phyloP scores from a whole-genome alignment of 164 flowering plant species.

The Vitis riparia region DNA sequence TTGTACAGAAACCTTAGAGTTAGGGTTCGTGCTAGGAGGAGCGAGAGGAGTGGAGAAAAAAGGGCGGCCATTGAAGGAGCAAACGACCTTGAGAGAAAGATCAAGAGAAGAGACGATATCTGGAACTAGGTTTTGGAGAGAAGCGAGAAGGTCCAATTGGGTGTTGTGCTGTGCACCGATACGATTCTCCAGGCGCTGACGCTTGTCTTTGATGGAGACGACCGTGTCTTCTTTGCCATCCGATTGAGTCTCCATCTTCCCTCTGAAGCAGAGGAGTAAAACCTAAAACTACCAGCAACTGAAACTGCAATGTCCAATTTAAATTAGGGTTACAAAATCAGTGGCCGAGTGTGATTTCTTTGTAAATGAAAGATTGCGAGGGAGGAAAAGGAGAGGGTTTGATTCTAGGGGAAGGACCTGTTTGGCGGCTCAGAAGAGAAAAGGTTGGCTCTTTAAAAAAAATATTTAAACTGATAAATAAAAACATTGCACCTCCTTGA shows the following conservation, averaged over 20 bases:
- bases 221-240: slow-evolving; percentile 35
- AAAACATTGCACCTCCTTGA: too few relatives aligned
- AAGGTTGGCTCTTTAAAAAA: too few relatives aligned
- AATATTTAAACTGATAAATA: too few relatives aligned
- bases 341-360: too few relatives aligned
- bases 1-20: slow-evolving; percentile 5
- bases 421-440: too few relatives aligned
- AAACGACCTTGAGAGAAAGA: slow-evolving; percentile 68
- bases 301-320: neutral
- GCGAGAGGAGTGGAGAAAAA: slow-evolving; percentile 45
- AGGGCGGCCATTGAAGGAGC: slow-evolving; percentile 64
- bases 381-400: too few relatives aligned
- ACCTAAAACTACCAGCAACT: neutral
- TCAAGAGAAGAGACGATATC: slow-evolving; percentile 78
- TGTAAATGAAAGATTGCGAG: too few relatives aligned
- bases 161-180: slow-evolving; percentile 41
- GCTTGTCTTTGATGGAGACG: slow-evolving; percentile 42
- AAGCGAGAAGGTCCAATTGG: slow-evolving; percentile 66
- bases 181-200: slow-evolving; percentile 61
- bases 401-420: too few relatives aligned
- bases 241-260: slow-evolving; percentile 36
- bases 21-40: slow-evolving; percentile 29
- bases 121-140: slow-evolving; percentile 75
- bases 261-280: neutral
- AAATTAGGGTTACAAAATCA: too few relatives aligned